These are phyloP conservation scores for Salix purpurea DNA, from an alignment of 345 rosid species.

Conservation along the genomic window DNA sequence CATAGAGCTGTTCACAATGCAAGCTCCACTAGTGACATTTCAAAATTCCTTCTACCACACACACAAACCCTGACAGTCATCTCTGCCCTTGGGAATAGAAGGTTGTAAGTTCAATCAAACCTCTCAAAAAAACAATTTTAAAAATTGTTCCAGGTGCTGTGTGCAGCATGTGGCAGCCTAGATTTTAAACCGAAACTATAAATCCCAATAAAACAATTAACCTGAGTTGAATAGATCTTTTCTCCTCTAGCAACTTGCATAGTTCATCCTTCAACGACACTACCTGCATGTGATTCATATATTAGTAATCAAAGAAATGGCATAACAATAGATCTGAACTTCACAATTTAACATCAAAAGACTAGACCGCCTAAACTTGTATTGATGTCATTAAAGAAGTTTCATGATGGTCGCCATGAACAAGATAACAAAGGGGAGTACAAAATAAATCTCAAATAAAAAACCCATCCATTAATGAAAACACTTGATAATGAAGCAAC, in stretches of 20 bases:
- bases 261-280: conserved; percentile 88
- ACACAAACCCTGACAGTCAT: too few relatives aligned
- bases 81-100: too few relatives aligned
- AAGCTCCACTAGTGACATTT: too few relatives aligned
- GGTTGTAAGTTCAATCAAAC: too few relatives aligned
- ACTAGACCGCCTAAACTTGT: background rate
- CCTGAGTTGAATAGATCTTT: conserved; percentile 94
- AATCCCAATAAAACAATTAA: conserved; percentile 12
- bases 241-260: conserved; percentile 92
- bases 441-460: background rate
- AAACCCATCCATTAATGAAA: background rate
- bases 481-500: background rate
- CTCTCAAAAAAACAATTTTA: too few relatives aligned
- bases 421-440: background rate
- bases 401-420: background rate
- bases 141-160: too few relatives aligned
- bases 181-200: background rate
- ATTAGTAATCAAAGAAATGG: background rate
- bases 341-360: background rate
- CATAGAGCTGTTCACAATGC: too few relatives aligned
- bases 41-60: too few relatives aligned
- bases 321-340: background rate
- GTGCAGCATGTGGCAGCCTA: background rate
- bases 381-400: background rate
- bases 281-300: conserved; percentile 47